These are phyloP conservation scores for Mycena maculata DNA, from an alignment of 768 basidiomycete genomes.

Conservation along the genomic window DNA sequence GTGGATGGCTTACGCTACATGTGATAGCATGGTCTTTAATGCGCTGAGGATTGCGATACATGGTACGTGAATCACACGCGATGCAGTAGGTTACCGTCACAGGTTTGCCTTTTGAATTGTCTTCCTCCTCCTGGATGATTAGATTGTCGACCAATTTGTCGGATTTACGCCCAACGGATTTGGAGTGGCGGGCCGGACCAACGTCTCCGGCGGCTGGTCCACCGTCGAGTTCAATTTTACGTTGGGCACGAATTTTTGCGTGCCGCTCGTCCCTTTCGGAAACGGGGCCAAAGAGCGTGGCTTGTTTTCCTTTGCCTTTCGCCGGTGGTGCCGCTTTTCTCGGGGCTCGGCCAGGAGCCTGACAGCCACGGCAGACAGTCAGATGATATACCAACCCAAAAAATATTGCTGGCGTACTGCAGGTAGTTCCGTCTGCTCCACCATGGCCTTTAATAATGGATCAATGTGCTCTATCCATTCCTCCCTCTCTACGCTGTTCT, in stretches of 20 bases:
- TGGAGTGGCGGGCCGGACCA: slow-evolving; percentile 8
- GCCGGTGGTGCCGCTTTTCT: neutral
- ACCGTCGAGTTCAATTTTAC: slow-evolving; percentile 7
- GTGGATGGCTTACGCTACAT: neutral
- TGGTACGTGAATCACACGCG: neutral
- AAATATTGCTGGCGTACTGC: neutral
- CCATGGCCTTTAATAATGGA: neutral
- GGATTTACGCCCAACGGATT: neutral
- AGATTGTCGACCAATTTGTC: neutral
- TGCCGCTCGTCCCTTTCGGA: neutral
- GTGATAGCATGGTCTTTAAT: slow-evolving; percentile 7
- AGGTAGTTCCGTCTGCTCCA: neutral
- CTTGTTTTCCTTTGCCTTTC: no score
- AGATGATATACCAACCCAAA: neutral
- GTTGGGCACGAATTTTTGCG: slow-evolving; percentile 1
- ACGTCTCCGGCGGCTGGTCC: neutral
- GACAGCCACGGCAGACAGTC: neutral
- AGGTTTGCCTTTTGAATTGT: neutral
- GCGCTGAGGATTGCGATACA: slow-evolving; percentile 3
- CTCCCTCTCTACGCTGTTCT: neutral
- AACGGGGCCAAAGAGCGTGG: no score
- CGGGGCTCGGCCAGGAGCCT: slow-evolving; percentile 1
- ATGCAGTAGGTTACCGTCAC: slow-evolving; percentile 4
- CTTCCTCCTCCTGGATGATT: slow-evolving; percentile 3
- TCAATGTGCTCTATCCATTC: neutral